phyloP scores from a whole-genome alignment of 495 filamentous ascomycete species.

The Aspergillus funiculosus region DNA sequence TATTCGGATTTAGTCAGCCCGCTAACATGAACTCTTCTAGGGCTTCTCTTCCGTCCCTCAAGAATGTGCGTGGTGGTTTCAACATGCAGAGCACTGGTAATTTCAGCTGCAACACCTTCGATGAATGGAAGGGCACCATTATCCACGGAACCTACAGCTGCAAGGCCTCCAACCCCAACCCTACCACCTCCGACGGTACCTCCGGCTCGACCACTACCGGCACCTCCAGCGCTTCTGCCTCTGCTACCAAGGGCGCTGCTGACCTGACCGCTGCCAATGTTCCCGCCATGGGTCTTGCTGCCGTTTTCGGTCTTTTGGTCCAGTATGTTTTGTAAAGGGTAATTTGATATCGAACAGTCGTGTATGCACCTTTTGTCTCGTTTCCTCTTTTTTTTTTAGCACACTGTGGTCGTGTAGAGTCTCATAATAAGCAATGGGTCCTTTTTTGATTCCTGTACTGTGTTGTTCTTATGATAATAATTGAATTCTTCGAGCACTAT shows the following conservation, averaged over 20 bases:
- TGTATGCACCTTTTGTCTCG: slow-evolving; percentile 25
- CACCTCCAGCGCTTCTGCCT: slow-evolving; percentile 21
- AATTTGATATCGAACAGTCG: slow-evolving; percentile 15
- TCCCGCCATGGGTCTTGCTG: slow-evolving; percentile 40
- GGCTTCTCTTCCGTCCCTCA: slow-evolving; percentile 60
- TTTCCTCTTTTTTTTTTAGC: slow-evolving; percentile 22
- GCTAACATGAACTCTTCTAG: slow-evolving; percentile 40
- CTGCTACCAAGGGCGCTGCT: slow-evolving; percentile 38
- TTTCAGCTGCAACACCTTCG: slow-evolving; percentile 51
- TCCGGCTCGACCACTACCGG: slow-evolving; percentile 30
- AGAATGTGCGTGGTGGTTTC: slow-evolving; percentile 78
- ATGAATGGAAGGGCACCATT: slow-evolving; percentile 35
- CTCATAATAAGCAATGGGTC: slow-evolving; percentile 35
- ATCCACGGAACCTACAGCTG: slow-evolving; percentile 64
- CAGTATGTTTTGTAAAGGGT: slow-evolving; percentile 42
- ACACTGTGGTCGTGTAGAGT: slow-evolving; percentile 29
- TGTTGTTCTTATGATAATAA: slow-evolving; percentile 47
- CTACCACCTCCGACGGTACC: slow-evolving; percentile 43
- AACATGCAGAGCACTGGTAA: slow-evolving; percentile 71
- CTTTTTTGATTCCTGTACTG: slow-evolving; percentile 32
- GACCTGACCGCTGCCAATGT: slow-evolving; percentile 35
- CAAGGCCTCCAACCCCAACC: slow-evolving; percentile 34
- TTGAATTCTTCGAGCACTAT: slow-evolving; percentile 41
- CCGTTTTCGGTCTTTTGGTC: slow-evolving; percentile 40
- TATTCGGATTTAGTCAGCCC: slow-evolving; percentile 3